Evolutionary conservation across 2,329 filamentous ascomycete species (phyloP), one percentile per base, ranked within the genome.

Genomic region (Massarina eburnea): DNA sequence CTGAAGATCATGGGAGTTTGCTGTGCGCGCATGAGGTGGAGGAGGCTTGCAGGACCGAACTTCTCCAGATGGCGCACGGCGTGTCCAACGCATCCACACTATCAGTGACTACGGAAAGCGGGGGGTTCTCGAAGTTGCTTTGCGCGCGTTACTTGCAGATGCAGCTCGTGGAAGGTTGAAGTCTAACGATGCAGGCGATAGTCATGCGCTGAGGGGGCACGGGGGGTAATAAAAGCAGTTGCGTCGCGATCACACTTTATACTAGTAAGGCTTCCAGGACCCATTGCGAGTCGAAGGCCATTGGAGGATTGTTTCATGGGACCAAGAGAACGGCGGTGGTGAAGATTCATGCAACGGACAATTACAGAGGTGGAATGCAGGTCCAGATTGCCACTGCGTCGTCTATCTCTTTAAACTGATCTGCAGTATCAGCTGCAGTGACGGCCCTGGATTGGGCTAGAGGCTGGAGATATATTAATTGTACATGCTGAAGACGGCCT

Each of bases 31-130:
- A 41, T 36, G 26, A 20, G 39, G 30, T 12, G 39, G 22, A 26
- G 19, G 24, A 32, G 36, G 36, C 36, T 40, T 32, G 24, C 21
- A 43, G 30, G 30, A 19, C 40, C 39, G 39, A 41, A 41, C 39
- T 41, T 41, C 39, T 41, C 39, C 39, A 41, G 24, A 5, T 18
- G 19, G 26, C 39, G n/a, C 5, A 41, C 26, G 9, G 18, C 27
- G 18, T 39, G 2, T 22, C 22, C 32, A 38, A 15, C 22, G 15
- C 20, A 43, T 9, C 39, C 39, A 20, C 37, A 41, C 39, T n/a
- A 41, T 32, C 34, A 12, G 22, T 37, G 10, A 9, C 32, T 35
- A 17, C 24, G 6, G 24, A 6, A 26, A 10, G 24, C 10, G 7
- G 24, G 10, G 24, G 24, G 24, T 10, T 26, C 24, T 26, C 10